Evolutionary conservation across 2,329 filamentous ascomycete species (phyloP), one percentile per base, ranked within the genome.

Genomic region (Fusarium anguioides): DNA sequence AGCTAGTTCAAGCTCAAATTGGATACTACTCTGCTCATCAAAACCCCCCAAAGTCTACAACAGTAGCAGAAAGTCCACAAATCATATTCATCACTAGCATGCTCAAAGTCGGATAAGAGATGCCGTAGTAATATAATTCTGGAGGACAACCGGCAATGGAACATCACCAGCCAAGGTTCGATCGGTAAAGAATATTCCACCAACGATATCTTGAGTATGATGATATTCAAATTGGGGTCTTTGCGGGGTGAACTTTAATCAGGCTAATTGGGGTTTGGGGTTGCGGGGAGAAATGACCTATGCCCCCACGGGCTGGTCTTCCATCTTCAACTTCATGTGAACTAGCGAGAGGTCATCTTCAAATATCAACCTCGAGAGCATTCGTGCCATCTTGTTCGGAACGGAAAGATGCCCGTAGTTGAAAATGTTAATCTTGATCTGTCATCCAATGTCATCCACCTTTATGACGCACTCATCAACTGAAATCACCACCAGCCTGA

Each of bases 251-350:
- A 35, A 23, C 3, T 51, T 33, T 9, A 18, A 56, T 42, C 47
- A 53, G 47, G 37, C 47, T 53, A 42, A 52, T 56, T 29, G 31
- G 24, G 23, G 29, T 63, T 63, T n/a, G 58, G 58, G 50, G 58
- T 63, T 61, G 37, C 48, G 57, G 36, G 37, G 58, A 58, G 58
- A 62, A n/a, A n/a, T 31, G 29, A 1, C 33, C 1, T 1, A 11
- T 18, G 20, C 58, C 60, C 60, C 60, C 60, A 63, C 49, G 49
- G 27, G 9, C 27, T 29, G 14, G 27, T 29, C 27, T 7, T 27
- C 26, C 11, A 10, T 27, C 26, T 4, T 27, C 8, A 10, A 27
- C 8, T 27, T 27, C 26, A 27, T 29, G 10, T 4, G 27, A 29
- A 29, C 9, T 26, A 9, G 24, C 9, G 24, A 6, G 9, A 26